Base-by-base conservation (phyloP, 108 stramenopile species). In the Nitzschia inconspicua region DNA sequence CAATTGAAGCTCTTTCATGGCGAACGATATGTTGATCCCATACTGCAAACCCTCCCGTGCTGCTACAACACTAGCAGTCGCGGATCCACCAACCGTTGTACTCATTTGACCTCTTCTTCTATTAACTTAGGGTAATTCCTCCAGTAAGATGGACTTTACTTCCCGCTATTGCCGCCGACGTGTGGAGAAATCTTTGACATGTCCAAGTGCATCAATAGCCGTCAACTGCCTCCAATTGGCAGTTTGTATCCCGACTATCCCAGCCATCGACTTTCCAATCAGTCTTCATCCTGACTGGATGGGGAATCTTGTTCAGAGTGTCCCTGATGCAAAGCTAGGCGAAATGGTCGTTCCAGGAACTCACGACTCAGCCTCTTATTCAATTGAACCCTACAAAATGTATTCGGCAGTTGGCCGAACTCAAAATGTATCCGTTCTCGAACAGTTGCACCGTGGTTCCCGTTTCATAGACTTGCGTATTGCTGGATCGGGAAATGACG, bases 171-270 rank as follows among this genome's bases (percentile, higher is more conserved):
- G 70, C 25, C 53, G 70, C 19, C 56, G 70, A 50, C 53, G 70
- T 7, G 43, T 60, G 0, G 70, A 71, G 32, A 26, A 34, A 26
- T 48, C 68, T 4, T 22, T 70, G 18, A 79, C 73, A 29, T 72
- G 76, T 47, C 68, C 79, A 3, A 68, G 76, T 30, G 66, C 80
- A 7, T 56, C 85, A 0, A 51, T 86, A 14, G 78, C 76, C 1
- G 31, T 86, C 10, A 86, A 86, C 43, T 86, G 85, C 48, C 80
- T 70, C 39, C 85, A 86, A 61, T 75, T 86, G 27, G 77, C 76
- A 1, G 72, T 58, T 34, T 85, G 78, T 41, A 51, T 79, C 11
- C 78, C 66, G 6, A 66, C 74, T 10, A 60, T 62, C 35, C 75
- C 70, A 27, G 64, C 53, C 8, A 62, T 63, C 36, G 70, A 59